A percentile compares a stretch with the other conserved stretches of the same genome.
Evolutionary conservation across 2,329 filamentous ascomycete species (phyloP).

Genomic region (Botrytis galanthina): DNA sequence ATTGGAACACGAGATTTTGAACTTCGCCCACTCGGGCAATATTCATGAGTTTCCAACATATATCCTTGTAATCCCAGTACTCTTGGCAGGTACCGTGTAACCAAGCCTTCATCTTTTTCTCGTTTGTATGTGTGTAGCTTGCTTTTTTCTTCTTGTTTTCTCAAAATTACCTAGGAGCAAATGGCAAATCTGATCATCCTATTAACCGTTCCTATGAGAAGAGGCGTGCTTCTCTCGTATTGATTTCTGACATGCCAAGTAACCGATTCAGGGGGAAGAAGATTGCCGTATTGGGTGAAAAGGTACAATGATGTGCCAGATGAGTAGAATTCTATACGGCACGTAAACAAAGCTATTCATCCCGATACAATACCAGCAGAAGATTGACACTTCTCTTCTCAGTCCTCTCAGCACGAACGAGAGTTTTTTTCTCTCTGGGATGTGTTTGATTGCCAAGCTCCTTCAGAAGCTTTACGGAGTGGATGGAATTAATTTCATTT

Average conservation of each 20-base stretch:
- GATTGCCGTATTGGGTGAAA: not conserved
- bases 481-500: not conserved
- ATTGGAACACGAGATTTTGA: slow-evolving; percentile 16
- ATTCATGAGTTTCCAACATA: not conserved
- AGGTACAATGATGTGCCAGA: not conserved
- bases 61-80: slow-evolving; percentile 1
- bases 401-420: not conserved
- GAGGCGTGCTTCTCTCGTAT: slow-evolving; percentile 16
- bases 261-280: slow-evolving; percentile 3
- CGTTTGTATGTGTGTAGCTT: not conserved
- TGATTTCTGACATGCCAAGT: slow-evolving; percentile 12
- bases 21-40: slow-evolving; percentile 14
- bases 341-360: not conserved
- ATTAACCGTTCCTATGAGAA: not conserved
- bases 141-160: not conserved
- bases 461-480: not conserved
- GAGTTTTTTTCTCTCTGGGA: not conserved
- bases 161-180: not conserved
- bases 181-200: not conserved
- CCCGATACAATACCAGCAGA: not conserved
- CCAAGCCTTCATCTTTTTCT: not conserved
- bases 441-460: not conserved
- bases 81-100: slow-evolving; percentile 21
- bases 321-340: not conserved
- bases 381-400: not conserved